Conservation (phyloP, 139 green algal species). For the Chlorella vulgaris region DNA sequence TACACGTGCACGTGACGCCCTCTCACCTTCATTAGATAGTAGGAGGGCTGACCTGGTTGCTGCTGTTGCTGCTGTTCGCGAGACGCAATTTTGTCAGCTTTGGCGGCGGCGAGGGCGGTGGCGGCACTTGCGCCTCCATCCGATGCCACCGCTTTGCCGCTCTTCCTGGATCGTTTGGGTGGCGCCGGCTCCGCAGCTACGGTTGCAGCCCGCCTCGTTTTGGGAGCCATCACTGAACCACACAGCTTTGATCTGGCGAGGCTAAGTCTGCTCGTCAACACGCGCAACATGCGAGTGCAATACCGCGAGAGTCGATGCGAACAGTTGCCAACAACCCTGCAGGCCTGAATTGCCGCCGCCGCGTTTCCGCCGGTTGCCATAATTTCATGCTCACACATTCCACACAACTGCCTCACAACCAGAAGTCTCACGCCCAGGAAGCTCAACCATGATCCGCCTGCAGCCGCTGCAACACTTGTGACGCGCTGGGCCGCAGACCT, state of each 20-base stretch:
- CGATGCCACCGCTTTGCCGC: not conserved
- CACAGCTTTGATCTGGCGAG: too few species aligned
- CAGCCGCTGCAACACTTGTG: not conserved
- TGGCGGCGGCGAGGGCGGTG: not conserved
- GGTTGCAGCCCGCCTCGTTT: not conserved
- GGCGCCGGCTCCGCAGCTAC: not conserved
- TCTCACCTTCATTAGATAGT: constrained; percentile 9
- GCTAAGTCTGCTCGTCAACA: too few species aligned
- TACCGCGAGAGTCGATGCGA: too few species aligned
- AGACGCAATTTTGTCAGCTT: too few species aligned
- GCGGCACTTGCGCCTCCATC: not conserved
- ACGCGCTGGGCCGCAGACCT: not conserved
- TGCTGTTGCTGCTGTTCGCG: not conserved
- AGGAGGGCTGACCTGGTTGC: not conserved
- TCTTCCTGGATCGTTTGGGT: not conserved
- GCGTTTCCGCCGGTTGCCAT: too few species aligned
- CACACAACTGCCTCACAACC: not conserved
- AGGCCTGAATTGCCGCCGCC: too few species aligned
- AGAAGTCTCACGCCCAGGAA: not conserved
- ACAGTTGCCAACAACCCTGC: too few species aligned
- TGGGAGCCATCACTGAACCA: too few species aligned
- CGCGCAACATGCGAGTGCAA: too few species aligned
- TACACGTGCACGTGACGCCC: not conserved
- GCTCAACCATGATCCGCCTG: not conserved
- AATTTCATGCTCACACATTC: not conserved